Base-by-base conservation (phyloP, 2,329 filamentous ascomycete genomes). In the Parasarocladium wereldwijsianum region DNA sequence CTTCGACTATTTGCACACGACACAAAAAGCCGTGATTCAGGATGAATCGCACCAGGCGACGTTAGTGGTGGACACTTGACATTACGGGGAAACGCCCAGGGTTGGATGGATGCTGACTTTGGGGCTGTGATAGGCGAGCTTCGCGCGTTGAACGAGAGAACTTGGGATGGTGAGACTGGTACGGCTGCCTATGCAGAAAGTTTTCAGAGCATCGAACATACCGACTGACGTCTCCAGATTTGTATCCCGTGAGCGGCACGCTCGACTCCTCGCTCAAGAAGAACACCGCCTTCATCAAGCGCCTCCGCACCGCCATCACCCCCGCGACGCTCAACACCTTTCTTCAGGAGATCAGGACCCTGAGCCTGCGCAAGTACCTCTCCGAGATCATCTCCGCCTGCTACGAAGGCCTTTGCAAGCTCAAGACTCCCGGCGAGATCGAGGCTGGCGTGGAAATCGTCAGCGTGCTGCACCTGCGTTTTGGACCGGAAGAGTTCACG, bases 271-370 rank as follows among this genome's bases (percentile, higher is more conserved):
- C 86, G 30, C 66, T 96, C 53, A 94, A 93, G 61, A 96, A 94
- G 64, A 96, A 96, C 46, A 96, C 87, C 4, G 85, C 86, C 40
- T 94, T 96, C 54, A 96, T 96, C 50, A 94, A 93, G 58, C 83
- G 87, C 46, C 66, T 96, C 33, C 82, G 87, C 43, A 94, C 87
- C 34, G 82, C 84, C 36, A 76, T 96, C 38, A 86, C 80, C 38
- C 60, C 82, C 28, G 66, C 84, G 33, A 82, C 80, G 32, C 73
- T 86, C 32, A 64, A 70, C 40, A 90, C 84, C 35, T 93, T 96
- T 55, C 60, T 93, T 27, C 75, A 87, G 50, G 87, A 96, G 50
- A 86, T 93, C 44, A 77, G 80, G 44, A 81, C 83, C 16, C 66
- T 96, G 17, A 94, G 86, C 42, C 68, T 96, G 29, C 83, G 87